Evolutionary conservation across 2,329 filamentous ascomycete genomes (phyloP).

Genomic region (Talaromyces marneffei): DNA sequence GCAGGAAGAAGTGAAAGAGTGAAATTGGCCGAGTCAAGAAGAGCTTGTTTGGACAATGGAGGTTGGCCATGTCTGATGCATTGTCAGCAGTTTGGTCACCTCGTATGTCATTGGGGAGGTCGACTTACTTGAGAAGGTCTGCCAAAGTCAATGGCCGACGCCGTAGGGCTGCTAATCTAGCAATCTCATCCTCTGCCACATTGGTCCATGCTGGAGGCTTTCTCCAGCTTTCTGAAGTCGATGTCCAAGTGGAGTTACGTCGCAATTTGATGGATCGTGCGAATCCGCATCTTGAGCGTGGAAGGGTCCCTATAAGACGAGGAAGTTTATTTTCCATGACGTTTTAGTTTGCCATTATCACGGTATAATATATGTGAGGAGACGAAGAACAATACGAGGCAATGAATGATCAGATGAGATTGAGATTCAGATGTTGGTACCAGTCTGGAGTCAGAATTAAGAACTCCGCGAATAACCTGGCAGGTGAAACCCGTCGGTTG

Average conservation of each 20-base stretch:
- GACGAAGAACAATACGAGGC: too few relatives aligned
- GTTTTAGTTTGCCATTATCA: conserved; percentile 5
- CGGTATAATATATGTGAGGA: background rate
- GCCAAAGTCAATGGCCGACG: conserved; percentile 77
- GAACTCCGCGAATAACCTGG: conserved; percentile 3
- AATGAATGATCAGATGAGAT: background rate
- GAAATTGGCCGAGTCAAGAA: conserved; percentile 91
- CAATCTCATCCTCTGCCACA: conserved; percentile 69
- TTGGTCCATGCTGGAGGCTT: conserved; percentile 44
- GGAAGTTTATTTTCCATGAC: conserved; percentile 2
- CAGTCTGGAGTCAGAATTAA: background rate
- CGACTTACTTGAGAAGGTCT: conserved; percentile 73
- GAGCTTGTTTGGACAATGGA: conserved; percentile 70
- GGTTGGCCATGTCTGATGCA: conserved; percentile 64
- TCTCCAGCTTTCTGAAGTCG: conserved; percentile 27
- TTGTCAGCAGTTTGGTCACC: conserved; percentile 10
- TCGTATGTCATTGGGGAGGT: background rate
- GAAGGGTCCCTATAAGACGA: conserved; percentile 1
- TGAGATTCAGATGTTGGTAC: background rate
- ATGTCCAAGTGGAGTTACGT: conserved; percentile 4
- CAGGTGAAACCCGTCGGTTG: background rate
- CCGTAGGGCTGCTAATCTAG: conserved; percentile 67
- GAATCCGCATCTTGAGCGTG: background rate
- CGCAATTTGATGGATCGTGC: background rate
- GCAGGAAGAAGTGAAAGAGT: conserved; percentile 87